Conservation (phyloP, 108 stramenopile species). For the Pseudonitzschia delicatissima region DNA sequence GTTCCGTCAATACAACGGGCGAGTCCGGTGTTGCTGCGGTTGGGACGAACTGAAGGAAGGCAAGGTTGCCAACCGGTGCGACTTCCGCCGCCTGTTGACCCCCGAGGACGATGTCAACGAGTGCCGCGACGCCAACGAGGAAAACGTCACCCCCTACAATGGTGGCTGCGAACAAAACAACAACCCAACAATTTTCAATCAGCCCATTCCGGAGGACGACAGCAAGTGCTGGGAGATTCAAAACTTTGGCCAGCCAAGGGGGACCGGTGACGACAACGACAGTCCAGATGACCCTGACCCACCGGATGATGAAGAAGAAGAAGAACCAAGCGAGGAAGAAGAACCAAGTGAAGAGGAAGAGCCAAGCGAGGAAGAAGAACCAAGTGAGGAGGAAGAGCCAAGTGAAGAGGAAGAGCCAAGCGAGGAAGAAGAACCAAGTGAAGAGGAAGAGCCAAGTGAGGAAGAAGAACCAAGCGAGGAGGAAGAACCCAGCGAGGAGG, state of each 20-base stretch:
- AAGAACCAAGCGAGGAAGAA: no score
- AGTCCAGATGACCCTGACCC: not conserved
- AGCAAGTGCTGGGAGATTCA: conserved; percentile 8
- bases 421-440: no score
- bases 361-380: no score
- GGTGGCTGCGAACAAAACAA: not conserved
- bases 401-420: not conserved
- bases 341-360: no score
- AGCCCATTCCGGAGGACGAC: conserved; percentile 3
- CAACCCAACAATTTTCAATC: not conserved
- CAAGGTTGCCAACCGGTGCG: conserved; percentile 4
- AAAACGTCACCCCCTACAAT: not conserved
- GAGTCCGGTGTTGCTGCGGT: conserved; percentile 11
- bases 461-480: no score
- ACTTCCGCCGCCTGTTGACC: not conserved
- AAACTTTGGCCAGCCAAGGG: not conserved
- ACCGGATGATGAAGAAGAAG: not conserved
- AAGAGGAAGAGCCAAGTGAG: no score
- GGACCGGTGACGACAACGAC: not conserved
- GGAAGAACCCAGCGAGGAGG: not conserved
- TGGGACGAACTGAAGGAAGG: not conserved
- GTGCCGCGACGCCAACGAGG: conserved; percentile 14
- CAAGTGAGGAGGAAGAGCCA: not conserved
- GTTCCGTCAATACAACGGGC: conserved; percentile 10
- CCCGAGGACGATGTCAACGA: not conserved